Evolutionary conservation across 306 rosid genomes (phyloP).

Genomic region (Sicyos edulis): DNA sequence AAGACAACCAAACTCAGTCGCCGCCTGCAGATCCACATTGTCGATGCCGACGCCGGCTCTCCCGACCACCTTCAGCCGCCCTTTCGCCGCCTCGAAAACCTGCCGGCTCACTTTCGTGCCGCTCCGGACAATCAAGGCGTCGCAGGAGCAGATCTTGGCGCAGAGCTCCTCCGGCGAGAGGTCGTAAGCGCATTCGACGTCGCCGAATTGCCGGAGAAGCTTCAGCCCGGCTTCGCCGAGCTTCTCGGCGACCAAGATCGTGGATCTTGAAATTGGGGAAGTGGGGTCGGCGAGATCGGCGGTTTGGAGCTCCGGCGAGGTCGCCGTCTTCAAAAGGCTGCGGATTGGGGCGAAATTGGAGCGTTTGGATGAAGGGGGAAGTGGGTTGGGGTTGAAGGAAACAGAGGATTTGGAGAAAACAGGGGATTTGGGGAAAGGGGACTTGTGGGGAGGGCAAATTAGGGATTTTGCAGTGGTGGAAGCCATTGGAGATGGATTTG

Average conservation of each 20-base stretch:
- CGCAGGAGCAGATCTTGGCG: conserved; percentile 59
- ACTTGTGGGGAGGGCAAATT: conserved; percentile 14
- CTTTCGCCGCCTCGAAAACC: conserved; percentile 63
- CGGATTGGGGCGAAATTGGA: conserved; percentile 27
- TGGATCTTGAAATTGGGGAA: conserved; percentile 25
- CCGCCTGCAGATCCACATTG: conserved; percentile 89
- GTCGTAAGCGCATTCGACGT: conserved; percentile 57
- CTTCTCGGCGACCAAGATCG: conserved; percentile 71
- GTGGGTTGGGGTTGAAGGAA: conserved; percentile 23
- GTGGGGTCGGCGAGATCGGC: conserved; percentile 16
- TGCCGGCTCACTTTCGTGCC: conserved; percentile 67
- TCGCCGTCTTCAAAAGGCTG: conserved; percentile 31
- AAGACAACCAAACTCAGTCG: conserved; percentile 79
- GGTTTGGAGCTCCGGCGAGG: not conserved
- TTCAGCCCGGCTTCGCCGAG: conserved; percentile 72
- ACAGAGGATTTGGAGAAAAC: conserved; percentile 31
- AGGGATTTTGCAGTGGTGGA: conserved; percentile 37
- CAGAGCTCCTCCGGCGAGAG: conserved; percentile 54
- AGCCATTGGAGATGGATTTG: conserved; percentile 38
- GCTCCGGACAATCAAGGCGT: conserved; percentile 76
- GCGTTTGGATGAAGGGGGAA: not conserved
- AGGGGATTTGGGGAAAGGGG: conserved; percentile 21
- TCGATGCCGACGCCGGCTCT: conserved; percentile 95
- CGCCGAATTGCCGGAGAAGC: conserved; percentile 46
- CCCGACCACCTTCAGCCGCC: conserved; percentile 79